A percentile compares a stretch with the other conserved stretches of the same genome.
phyloP scores from a whole-genome alignment of 495 filamentous ascomycete species.

The Tuber borchii region DNA sequence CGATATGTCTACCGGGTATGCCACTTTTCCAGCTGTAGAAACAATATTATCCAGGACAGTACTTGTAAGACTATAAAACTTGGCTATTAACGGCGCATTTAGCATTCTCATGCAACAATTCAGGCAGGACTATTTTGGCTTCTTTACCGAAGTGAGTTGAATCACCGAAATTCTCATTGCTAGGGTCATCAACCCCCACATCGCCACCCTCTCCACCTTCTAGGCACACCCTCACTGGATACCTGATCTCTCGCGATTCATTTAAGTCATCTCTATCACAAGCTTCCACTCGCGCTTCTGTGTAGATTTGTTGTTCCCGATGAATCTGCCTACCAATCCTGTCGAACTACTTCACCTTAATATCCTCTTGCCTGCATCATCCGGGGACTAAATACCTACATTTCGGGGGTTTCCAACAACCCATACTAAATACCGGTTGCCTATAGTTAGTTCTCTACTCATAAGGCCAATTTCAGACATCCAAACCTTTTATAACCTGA shows the following conservation, averaged over 20 bases:
- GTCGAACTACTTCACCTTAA: background rate
- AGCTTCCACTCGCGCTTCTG: too few species aligned
- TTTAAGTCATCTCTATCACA: too few species aligned
- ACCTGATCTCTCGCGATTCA: background rate
- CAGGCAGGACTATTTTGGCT: too few species aligned
- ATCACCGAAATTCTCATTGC: background rate
- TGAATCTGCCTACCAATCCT: background rate
- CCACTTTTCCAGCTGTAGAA: slow-evolving; percentile 6
- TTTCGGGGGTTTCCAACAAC: slow-evolving; percentile 5
- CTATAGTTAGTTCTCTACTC: background rate
- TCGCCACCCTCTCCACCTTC: background rate
- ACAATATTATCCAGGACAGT: slow-evolving; percentile 16
- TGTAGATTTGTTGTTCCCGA: too few species aligned
- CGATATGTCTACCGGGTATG: slow-evolving; percentile 45
- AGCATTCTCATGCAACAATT: too few species aligned
- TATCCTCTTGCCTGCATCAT: background rate
- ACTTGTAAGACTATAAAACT: slow-evolving; percentile 21
- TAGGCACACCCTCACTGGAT: background rate
- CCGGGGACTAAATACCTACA: background rate
- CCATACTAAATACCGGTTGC: slow-evolving; percentile 12
- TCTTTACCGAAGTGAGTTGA: slow-evolving; percentile 1
- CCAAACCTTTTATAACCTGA: too few species aligned
- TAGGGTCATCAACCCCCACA: background rate
- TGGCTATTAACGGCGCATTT: slow-evolving; percentile 5
- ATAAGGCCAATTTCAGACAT: background rate